A percentile compares a stretch with the other conserved stretches of the same genome.
Evolutionary conservation across 2,329 filamentous ascomycete genomes (phyloP).

Genomic region (Fusarium succisae): DNA sequence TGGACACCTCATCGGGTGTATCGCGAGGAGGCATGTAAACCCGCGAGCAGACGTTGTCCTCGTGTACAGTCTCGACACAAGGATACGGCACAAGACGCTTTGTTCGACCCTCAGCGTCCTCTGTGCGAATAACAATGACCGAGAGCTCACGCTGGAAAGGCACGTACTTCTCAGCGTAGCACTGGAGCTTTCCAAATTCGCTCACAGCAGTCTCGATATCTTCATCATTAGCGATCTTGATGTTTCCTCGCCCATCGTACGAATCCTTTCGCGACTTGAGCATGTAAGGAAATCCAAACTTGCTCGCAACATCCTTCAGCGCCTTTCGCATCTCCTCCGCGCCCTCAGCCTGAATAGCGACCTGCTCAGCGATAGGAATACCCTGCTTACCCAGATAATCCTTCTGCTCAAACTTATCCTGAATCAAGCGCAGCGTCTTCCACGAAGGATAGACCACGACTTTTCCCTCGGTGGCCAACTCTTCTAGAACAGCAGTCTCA

Average conservation of each 20-base stretch:
- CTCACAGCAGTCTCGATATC: constrained; percentile 71
- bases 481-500: constrained; percentile 87
- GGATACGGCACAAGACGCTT: constrained; percentile 76
- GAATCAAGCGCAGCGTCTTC: constrained; percentile 86
- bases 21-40: constrained; percentile 85
- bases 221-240: constrained; percentile 56
- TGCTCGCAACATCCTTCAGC: constrained; percentile 68
- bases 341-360: constrained; percentile 64
- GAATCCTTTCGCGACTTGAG: constrained; percentile 90
- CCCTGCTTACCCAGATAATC: constrained; percentile 74
- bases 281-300: constrained; percentile 87
- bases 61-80: constrained; percentile 92
- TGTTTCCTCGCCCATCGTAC: constrained; percentile 86
- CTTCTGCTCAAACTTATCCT: constrained; percentile 94
- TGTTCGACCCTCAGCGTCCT: constrained; percentile 66
- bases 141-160: constrained; percentile 88
- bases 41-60: constrained; percentile 94
- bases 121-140: constrained; percentile 93
- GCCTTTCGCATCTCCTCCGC: constrained; percentile 67
- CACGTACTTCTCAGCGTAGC: constrained; percentile 92
- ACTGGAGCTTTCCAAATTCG: constrained; percentile 72
- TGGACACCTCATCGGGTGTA: constrained; percentile 81
- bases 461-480: constrained; percentile 74
- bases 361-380: constrained; percentile 78
- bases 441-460: constrained; percentile 77